Evolutionary conservation across 1,284 basidiomycete species (phyloP), one percentile per base, ranked within the genome.

Genomic region (Marasmius fiardii): DNA sequence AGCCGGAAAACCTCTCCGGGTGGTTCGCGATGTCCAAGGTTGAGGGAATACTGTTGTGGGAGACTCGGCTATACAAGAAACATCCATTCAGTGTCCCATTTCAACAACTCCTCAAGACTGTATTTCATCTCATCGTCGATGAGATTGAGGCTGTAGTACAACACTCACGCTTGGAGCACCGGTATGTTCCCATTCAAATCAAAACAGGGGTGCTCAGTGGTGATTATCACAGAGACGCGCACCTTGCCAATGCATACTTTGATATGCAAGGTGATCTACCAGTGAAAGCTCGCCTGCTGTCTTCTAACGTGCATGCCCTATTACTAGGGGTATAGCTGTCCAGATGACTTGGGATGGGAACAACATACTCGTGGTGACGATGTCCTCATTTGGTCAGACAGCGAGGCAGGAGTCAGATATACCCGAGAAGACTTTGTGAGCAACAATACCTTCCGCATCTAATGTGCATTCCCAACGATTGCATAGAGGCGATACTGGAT

Each of bases 1-100:
- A 54, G 21, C 31, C 52, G 2, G 52, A 48, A 33, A n/a, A 48
- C 16, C 34, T 54, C 33, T 28, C 43, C 12, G 52, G 44, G 3
- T 54, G 44, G 43, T 54, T 48, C 52, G 34, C 4, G 26, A 33
- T 37, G 43, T n/a, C 4, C 18, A 45, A 54, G 43, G 37, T 54
- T 4, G 16, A 5, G 10, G 51, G 37, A 4, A 52, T 23, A 3
- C 35, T 8, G 3, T 8, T 52, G 1, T 52, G 51, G 51, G 28
- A 43, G 35, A 8, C 7, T 18, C 34, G 20, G 6, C 37, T 52
- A 24, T 52, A 52, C 37, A 52, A 52, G 37, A 37, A 28, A 52
- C 51, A 52, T 41, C 51, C 51, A 4, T 52, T 52, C 37, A 43
- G 51, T n/a, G 51, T 52, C 14, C 7, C 7, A n/a, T 52, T 52